Conservation (phyloP, 441 rosid genomes). For the Brassica hybrid region DNA sequence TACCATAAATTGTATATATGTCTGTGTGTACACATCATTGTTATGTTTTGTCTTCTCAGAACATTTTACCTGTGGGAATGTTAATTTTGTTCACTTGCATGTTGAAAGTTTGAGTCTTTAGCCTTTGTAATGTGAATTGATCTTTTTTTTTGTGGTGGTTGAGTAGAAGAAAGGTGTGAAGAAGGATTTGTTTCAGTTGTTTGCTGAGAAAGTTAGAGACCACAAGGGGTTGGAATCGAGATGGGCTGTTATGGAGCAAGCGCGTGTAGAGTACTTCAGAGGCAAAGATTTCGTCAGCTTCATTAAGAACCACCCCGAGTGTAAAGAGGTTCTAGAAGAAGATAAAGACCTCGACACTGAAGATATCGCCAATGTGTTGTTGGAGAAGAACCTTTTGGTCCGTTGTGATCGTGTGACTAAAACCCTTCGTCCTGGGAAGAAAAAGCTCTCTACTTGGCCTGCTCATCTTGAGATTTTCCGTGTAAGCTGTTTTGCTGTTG, state of each 20-base stretch:
- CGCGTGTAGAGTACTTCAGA: slow-evolving; percentile 93
- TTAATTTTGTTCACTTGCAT: neutral
- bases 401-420: slow-evolving; percentile 97
- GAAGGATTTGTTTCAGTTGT: slow-evolving; percentile 89
- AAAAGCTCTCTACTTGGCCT: slow-evolving; percentile 96
- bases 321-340: slow-evolving; percentile 74
- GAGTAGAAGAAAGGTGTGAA: slow-evolving; percentile 77
- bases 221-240: slow-evolving; percentile 91
- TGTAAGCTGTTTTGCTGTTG: slow-evolving; percentile 54
- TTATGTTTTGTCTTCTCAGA: slow-evolving; percentile 7
- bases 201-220: slow-evolving; percentile 98
- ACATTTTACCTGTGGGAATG: neutral
- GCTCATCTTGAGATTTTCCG: slow-evolving; percentile 93
- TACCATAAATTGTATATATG: no score
- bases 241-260: slow-evolving; percentile 96
- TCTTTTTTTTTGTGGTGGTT: neutral
- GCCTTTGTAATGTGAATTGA: slow-evolving; percentile 5
- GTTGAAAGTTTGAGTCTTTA: slow-evolving; percentile 1
- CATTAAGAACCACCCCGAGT: slow-evolving; percentile 75
- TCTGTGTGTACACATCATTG: neutral
- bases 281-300: slow-evolving; percentile 88
- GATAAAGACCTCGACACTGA: slow-evolving; percentile 79
- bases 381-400: slow-evolving; percentile 82
- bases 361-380: slow-evolving; percentile 80
- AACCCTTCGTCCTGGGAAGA: slow-evolving; percentile 98